phyloP scores from a whole-genome alignment of 306 rosid species.

The Pachyrhizus erosus region DNA sequence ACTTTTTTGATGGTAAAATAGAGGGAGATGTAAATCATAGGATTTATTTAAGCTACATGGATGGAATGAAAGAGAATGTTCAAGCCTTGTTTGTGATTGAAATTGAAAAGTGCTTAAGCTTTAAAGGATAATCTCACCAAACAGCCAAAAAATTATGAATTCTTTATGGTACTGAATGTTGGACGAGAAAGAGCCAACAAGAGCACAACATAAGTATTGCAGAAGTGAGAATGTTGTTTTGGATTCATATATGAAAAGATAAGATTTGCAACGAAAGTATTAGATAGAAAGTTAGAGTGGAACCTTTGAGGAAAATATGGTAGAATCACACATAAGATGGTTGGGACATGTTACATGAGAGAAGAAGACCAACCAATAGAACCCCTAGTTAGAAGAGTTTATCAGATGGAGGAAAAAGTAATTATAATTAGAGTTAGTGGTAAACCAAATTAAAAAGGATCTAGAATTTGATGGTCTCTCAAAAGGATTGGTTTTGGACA shows the following conservation, averaged over 20 bases:
- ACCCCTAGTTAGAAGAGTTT: not conserved
- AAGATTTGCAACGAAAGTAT: not conserved
- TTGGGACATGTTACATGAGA: not conserved
- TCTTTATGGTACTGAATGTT: not conserved
- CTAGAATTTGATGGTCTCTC: not conserved
- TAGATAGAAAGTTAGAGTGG: not conserved
- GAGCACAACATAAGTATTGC: slow-evolving; percentile 1
- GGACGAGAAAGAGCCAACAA: not conserved
- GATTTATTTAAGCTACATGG: not conserved
- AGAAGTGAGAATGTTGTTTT: not conserved
- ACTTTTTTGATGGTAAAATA: not conserved
- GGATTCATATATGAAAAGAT: not conserved
- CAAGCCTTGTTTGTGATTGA: not conserved
- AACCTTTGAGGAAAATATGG: not conserved
- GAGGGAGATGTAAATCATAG: not conserved
- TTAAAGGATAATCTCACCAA: not conserved
- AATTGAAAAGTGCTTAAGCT: not conserved
- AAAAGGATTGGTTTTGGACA: not conserved
- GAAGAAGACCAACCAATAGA: not conserved
- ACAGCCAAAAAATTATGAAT: not conserved
- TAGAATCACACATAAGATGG: not conserved
- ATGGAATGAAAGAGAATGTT: not conserved
- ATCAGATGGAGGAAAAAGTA: not conserved
- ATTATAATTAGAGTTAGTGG: not conserved
- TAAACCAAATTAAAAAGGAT: slow-evolving; percentile 2